These are phyloP conservation scores for Cryptosporidium xiaoi DNA, from an alignment of 169 alveolate species.

Conservation along the genomic window DNA sequence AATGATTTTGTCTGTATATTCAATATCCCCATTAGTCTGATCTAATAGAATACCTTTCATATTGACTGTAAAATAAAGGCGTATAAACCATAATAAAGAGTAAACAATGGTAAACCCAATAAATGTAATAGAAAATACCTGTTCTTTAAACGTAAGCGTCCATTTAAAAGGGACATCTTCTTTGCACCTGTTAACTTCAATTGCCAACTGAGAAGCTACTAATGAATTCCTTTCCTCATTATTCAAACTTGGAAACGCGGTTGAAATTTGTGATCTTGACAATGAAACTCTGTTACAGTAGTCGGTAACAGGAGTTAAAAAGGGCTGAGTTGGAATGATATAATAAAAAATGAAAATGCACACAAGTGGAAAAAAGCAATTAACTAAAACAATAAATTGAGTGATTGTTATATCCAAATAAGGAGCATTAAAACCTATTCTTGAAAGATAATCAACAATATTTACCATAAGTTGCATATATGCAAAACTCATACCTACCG, in stretches of 20 bases:
- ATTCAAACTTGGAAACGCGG: slow-evolving; percentile 5
- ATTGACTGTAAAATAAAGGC: slow-evolving; percentile 63
- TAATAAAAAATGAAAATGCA: slow-evolving; percentile 40
- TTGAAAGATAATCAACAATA: slow-evolving; percentile 14
- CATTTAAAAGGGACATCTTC: slow-evolving; percentile 44
- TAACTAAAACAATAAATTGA: slow-evolving; percentile 27
- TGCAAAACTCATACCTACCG: slow-evolving; percentile 56
- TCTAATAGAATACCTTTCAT: slow-evolving; percentile 34
- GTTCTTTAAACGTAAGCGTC: slow-evolving; percentile 52
- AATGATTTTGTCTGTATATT: slow-evolving; percentile 39
- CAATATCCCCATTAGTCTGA: slow-evolving; percentile 35
- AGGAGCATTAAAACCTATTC: background rate
- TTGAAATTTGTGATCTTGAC: slow-evolving; percentile 35
- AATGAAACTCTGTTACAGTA: slow-evolving; percentile 55
- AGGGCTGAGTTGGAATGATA: slow-evolving; percentile 53
- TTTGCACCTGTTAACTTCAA: slow-evolving; percentile 65
- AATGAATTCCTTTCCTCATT: slow-evolving; percentile 28
- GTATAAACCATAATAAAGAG: slow-evolving; percentile 57
- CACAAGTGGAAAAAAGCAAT: slow-evolving; percentile 26
- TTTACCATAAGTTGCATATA: slow-evolving; percentile 60
- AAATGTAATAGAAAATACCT: slow-evolving; percentile 38
- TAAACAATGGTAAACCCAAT: slow-evolving; percentile 40
- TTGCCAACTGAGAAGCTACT: background rate
- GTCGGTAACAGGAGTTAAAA: slow-evolving; percentile 34
- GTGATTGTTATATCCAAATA: slow-evolving; percentile 6